Evolutionary conservation across 805 yeast species (phyloP), one percentile per base, ranked within the genome.

Genomic region (Saturnispora zaruensis): DNA sequence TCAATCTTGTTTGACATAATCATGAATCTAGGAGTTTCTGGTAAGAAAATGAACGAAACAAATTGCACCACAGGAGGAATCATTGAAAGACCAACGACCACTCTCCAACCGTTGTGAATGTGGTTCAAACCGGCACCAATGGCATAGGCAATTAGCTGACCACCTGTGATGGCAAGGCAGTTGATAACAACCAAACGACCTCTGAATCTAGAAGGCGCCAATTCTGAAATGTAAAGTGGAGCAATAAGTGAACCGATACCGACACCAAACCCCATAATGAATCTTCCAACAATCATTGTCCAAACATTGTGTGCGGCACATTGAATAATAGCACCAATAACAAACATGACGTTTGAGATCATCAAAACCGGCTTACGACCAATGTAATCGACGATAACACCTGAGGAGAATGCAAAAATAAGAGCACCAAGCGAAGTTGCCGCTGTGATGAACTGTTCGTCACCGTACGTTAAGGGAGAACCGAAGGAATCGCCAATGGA

Each of bases 391-490:
- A 96, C 96, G 28, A 79, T 64, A 0, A 82, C 66, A 45, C 98
- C 99, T 3, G 96, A 95, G 41, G 79, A 56, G 13, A 85, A 53
- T 5, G 96, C 81, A 6, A 93, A 85, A 23, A 91, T 70, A 41
- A 91, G 70, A 2, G 98, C 98, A 53, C 98, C 99, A 25, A 91
- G 71, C 0, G 97, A 87, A 0, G 98, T 91, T 13, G 97, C 96
- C 9, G 96, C 83, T 0, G 98, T 93, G 59, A 93, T 88, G 55
- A 87, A 71, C 69, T 90, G 96, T 67, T 87, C 86, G 57, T 89
- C 82, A 44, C 96, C 95, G 51, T 79, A 76, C 0, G 89, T 72
- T 48, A 90, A 72, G 0, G 64, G 59, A 50, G 74, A 73, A 56
- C 79, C 78, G 54, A 91, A 75, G 63, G 87, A 96, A 5, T 80